Evolutionary conservation across 2,329 filamentous ascomycete species (phyloP).

Genomic region (Capronia coronata): DNA sequence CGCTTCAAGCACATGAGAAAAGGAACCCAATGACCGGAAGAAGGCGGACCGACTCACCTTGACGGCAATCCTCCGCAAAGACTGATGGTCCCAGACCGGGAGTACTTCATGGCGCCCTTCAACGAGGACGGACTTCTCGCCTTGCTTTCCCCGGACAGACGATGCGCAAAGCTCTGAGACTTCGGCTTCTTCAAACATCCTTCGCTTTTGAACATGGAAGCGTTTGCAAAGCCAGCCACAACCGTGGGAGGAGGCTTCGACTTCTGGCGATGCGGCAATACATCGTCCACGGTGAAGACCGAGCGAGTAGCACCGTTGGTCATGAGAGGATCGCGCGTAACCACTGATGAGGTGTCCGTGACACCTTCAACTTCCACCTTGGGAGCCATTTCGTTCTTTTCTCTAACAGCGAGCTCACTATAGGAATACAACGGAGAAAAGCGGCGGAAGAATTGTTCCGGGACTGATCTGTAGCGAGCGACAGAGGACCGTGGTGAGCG

Average conservation of each 20-base stretch:
- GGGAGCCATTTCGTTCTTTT: constrained; percentile 20
- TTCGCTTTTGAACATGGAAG: constrained; percentile 28
- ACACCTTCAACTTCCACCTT: constrained; percentile 30
- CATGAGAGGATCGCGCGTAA: constrained; percentile 33
- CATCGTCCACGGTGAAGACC: constrained; percentile 56
- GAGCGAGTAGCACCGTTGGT: constrained; percentile 13
- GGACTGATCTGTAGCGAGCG: not conserved
- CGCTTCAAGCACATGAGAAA: constrained; percentile 39
- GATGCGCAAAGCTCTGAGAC: constrained; percentile 72
- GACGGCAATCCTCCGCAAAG: constrained; percentile 88
- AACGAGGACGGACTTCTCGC: constrained; percentile 59
- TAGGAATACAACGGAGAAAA: not conserved
- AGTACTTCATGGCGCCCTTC: constrained; percentile 71
- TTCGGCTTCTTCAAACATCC: constrained; percentile 57
- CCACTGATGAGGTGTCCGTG: constrained; percentile 35
- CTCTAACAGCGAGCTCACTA: no score
- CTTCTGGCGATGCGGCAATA: constrained; percentile 60
- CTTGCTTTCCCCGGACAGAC: constrained; percentile 58
- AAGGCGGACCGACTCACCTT: constrained; percentile 8
- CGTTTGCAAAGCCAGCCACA: constrained; percentile 24
- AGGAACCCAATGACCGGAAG: not conserved
- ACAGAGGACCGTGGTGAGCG: not conserved
- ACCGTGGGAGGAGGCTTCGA: constrained; percentile 44
- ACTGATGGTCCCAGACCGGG: constrained; percentile 78
- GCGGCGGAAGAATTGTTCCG: not conserved